These are phyloP conservation scores for Teunomyces lycoperdinae DNA, from an alignment of 805 yeast genomes.

Conservation along the genomic window DNA sequence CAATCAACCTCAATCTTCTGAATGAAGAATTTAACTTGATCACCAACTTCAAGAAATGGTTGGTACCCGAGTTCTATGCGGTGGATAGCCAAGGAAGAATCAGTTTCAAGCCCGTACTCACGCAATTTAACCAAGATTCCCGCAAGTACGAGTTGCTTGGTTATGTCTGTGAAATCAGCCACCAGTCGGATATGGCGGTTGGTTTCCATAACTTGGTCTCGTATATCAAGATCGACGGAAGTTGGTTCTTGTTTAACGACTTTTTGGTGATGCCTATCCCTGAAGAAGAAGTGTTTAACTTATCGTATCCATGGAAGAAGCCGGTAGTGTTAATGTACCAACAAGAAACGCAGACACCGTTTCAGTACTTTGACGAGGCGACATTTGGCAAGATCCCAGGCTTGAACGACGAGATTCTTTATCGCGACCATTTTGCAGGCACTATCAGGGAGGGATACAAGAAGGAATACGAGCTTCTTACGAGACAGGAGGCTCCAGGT, in stretches of 20 bases:
- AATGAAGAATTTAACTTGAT: conserved; percentile 55
- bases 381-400: conserved; percentile 15
- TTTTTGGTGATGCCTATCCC: conserved; percentile 77
- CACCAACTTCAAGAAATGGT: conserved; percentile 53
- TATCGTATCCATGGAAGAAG: conserved; percentile 76
- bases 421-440: conserved; percentile 70
- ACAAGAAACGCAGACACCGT: conserved; percentile 46
- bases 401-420: conserved; percentile 63
- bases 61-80: conserved; percentile 56
- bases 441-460: conserved; percentile 57
- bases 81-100: conserved; percentile 33
- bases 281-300: conserved; percentile 73
- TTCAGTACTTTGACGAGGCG: conserved; percentile 33
- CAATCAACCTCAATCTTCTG: conserved; percentile 56
- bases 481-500: conserved; percentile 65
- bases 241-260: conserved; percentile 89
- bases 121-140: conserved; percentile 27
- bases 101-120: conserved; percentile 31
- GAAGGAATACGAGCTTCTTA: conserved; percentile 66
- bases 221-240: conserved; percentile 46
- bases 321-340: conserved; percentile 74
- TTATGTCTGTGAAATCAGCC: conserved; percentile 63
- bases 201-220: conserved; percentile 62
- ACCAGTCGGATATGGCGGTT: conserved; percentile 33
- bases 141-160: conserved; percentile 63